Percentiles rank a stretch among this genome's conserved stretches.
Conservation (phyloP, 495 filamentous ascomycete genomes). For the Hypoxylon crocopeplum region DNA sequence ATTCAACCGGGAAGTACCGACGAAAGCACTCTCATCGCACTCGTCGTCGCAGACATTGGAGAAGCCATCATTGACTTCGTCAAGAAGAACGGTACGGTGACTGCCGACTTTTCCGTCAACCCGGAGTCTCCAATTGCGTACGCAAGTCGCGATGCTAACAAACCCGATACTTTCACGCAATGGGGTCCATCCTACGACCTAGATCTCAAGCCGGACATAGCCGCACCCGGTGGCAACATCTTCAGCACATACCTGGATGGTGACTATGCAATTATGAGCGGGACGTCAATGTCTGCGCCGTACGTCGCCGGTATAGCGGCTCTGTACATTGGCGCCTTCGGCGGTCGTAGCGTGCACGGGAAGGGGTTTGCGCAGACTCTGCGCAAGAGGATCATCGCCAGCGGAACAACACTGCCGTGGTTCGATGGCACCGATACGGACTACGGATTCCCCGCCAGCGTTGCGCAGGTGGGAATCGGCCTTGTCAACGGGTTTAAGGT, state of each 20-base stretch:
- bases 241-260: conserved; percentile 51
- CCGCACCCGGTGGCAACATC: conserved; percentile 53
- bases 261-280: conserved; percentile 49
- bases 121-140: conserved; percentile 20
- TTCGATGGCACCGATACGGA: conserved; percentile 43
- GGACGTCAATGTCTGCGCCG: conserved; percentile 59
- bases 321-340: conserved; percentile 45
- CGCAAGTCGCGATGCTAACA: conserved; percentile 18
- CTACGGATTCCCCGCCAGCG: conserved; percentile 43
- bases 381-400: conserved; percentile 44
- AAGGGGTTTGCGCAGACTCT: conserved; percentile 43
- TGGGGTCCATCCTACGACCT: conserved; percentile 52
- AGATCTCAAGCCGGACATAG: conserved; percentile 48
- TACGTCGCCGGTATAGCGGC: conserved; percentile 54
- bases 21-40: conserved; percentile 20
- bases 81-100: conserved; percentile 14
- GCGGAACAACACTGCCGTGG: conserved; percentile 46
- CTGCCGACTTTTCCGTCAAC: conserved; percentile 28
- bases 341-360: conserved; percentile 44
- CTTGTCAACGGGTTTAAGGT: conserved; percentile 52
- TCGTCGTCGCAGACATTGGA: conserved; percentile 44
- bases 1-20: background rate
- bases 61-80: conserved; percentile 30
- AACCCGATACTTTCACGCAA: conserved; percentile 46
- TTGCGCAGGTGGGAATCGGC: conserved; percentile 54